Conservation (phyloP, 257 asterid genomes). For the Penstemon newberryi region DNA sequence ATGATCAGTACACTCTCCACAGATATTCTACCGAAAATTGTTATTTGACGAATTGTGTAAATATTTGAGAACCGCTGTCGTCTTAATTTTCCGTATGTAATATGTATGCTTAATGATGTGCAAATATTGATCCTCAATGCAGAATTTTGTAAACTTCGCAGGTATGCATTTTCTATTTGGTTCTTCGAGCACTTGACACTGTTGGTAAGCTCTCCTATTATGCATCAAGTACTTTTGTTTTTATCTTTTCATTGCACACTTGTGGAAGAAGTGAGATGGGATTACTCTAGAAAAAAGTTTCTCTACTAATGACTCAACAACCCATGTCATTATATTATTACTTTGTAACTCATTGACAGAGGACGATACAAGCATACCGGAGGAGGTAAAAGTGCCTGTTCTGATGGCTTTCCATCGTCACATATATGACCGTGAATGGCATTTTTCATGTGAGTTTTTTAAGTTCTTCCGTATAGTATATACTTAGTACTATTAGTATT, state of each 20-base stretch:
- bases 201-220: constrained; percentile 64
- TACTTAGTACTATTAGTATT: not conserved
- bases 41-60: not conserved
- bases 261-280: not conserved
- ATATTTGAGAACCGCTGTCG: constrained; percentile 11
- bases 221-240: not conserved
- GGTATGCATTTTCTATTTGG: constrained; percentile 94
- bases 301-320: not conserved
- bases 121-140: constrained; percentile 9
- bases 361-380: constrained; percentile 91
- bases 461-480: constrained; percentile 18
- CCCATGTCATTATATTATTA: constrained; percentile 14
- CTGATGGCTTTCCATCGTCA: constrained; percentile 79
- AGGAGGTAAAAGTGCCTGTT: constrained; percentile 86
- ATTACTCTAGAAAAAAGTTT: not conserved
- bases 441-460: constrained; percentile 80
- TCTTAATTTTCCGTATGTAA: not conserved
- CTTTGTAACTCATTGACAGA: constrained; percentile 55
- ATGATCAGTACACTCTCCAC: not conserved
- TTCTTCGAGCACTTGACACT: constrained; percentile 93
- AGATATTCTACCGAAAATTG: not conserved
- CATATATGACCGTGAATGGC: constrained; percentile 84
- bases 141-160: constrained; percentile 38
- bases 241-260: not conserved
- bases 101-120: not conserved